A percentile compares a stretch with the other conserved stretches of the same genome.
These are phyloP conservation scores for Trichoderma gamsii DNA, from an alignment of 495 filamentous ascomycete species.

Conservation along the genomic window DNA sequence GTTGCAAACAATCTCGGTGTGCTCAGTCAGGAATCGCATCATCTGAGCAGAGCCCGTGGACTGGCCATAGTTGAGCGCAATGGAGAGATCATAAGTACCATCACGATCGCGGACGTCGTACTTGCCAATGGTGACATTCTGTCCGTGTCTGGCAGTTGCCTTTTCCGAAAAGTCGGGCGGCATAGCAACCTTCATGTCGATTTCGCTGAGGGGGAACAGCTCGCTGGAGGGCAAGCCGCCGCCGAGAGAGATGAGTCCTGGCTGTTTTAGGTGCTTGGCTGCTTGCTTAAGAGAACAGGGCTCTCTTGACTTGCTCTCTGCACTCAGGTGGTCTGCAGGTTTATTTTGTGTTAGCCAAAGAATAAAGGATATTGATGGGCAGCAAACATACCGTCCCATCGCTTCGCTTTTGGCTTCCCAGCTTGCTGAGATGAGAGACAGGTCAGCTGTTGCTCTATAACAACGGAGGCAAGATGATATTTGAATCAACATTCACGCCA, in stretches of 20 bases:
- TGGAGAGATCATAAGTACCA: slow-evolving; percentile 57
- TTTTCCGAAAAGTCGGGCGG: slow-evolving; percentile 61
- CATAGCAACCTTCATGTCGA: slow-evolving; percentile 31
- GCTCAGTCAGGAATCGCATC: slow-evolving; percentile 83
- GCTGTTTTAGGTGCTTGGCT: slow-evolving; percentile 61
- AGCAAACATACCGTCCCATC: slow-evolving; percentile 70
- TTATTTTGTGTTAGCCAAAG: not conserved
- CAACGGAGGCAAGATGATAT: not conserved
- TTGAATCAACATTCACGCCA: not conserved
- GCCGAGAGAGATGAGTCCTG: slow-evolving; percentile 78
- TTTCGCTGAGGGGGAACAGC: slow-evolving; percentile 65
- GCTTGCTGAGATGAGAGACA: slow-evolving; percentile 25
- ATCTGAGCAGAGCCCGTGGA: slow-evolving; percentile 79
- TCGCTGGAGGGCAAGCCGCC: slow-evolving; percentile 84
- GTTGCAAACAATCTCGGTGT: slow-evolving; percentile 73
- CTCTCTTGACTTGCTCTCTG: slow-evolving; percentile 50
- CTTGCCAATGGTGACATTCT: slow-evolving; percentile 63
- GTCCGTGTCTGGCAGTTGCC: slow-evolving; percentile 49
- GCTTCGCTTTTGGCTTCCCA: slow-evolving; percentile 71
- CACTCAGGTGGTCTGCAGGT: slow-evolving; percentile 42
- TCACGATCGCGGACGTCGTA: slow-evolving; percentile 59
- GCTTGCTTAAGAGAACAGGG: slow-evolving; percentile 71
- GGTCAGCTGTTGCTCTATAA: not conserved
- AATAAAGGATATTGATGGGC: not conserved
- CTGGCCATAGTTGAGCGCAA: slow-evolving; percentile 86